Base-by-base conservation (phyloP, 257 asterid genomes). In the Solanum arcanum region DNA sequence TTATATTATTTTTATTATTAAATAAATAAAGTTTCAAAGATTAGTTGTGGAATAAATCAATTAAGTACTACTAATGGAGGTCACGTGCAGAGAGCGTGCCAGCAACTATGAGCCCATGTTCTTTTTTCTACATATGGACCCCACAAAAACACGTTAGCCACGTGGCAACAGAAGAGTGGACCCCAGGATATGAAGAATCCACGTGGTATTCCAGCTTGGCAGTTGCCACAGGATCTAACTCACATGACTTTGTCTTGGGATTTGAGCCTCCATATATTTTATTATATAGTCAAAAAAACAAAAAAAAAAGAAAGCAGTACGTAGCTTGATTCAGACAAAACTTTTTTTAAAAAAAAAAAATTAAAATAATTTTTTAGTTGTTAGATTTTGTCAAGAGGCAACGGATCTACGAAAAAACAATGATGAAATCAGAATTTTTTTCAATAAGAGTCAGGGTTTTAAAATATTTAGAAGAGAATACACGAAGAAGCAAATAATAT, bases 131-230 rank as follows among this genome's bases (percentile, higher is more conserved):
- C 14, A 9, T 39, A 9, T 2, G 85, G 85, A 7, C 29, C 85
- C 83, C 85, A 49, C 85, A 81, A 47, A 47, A 70, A 37, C 85
- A 47, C 44, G 85, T 47, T 80, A 29, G 69, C 29, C 69, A 80
- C 85, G 44, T 80, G 85, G 85, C 85, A 27, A 20, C n/a, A 18
- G 7, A 9, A 1, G 10, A 31, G 69, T 49, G 21, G 85, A 81
- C 29, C 85, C 46, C 85, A 81, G 46, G 3, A 10, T 62, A 3
- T 25, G 42, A 80, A 31, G 69, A 47, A 16, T 80, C 85, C 85
- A 80, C 42, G 85, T 80, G 69, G 84, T 49, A 7, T 81, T 52
- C 85, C 85, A 81, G 69, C 85, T 49, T 29, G 85, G 85, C 68
- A 49, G n/a, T 10, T 44, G 27, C 12, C 11, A 69, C 31, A 23